A percentile compares a stretch with the other conserved stretches of the same genome.
phyloP scores from a whole-genome alignment of 2,329 filamentous ascomycete genomes.

The Colletotrichum nymphaeae region DNA sequence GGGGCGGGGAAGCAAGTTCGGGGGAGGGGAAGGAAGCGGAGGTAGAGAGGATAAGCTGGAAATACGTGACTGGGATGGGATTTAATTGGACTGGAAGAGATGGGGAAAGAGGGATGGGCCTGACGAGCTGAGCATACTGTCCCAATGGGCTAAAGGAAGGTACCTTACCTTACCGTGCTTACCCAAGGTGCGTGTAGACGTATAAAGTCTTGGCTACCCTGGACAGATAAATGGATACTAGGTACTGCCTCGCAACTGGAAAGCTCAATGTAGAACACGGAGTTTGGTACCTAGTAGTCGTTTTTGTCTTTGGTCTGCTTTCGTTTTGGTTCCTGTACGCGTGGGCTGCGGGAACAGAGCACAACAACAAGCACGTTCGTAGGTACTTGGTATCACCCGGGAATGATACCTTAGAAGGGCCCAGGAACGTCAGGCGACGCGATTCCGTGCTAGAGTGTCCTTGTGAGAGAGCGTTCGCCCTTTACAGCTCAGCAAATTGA shows the following conservation, averaged over 20 bases:
- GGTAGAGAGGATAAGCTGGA: conserved; percentile 17
- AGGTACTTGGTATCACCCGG: background rate
- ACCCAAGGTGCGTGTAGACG: too few species aligned
- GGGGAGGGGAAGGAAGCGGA: conserved; percentile 25
- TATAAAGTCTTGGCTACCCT: too few species aligned
- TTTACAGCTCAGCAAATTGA: background rate
- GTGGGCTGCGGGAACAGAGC: background rate
- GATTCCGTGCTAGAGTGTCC: background rate
- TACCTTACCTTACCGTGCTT: background rate
- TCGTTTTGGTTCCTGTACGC: background rate
- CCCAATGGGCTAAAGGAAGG: background rate
- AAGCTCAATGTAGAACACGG: background rate
- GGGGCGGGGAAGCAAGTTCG: conserved; percentile 13
- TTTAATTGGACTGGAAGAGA: conserved; percentile 16
- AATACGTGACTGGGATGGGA: background rate
- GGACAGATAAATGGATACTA: background rate
- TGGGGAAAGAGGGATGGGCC: background rate
- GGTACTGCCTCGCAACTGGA: background rate
- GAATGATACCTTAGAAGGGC: background rate
- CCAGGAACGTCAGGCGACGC: background rate
- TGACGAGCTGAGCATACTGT: background rate
- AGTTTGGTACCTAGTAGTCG: background rate
- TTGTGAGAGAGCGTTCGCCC: background rate
- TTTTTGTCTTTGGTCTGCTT: background rate
- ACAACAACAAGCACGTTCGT: background rate